These are phyloP conservation scores for Rhynchospora breviuscula DNA, from an alignment of 176 grass and related monocot genomes.

Conservation along the genomic window DNA sequence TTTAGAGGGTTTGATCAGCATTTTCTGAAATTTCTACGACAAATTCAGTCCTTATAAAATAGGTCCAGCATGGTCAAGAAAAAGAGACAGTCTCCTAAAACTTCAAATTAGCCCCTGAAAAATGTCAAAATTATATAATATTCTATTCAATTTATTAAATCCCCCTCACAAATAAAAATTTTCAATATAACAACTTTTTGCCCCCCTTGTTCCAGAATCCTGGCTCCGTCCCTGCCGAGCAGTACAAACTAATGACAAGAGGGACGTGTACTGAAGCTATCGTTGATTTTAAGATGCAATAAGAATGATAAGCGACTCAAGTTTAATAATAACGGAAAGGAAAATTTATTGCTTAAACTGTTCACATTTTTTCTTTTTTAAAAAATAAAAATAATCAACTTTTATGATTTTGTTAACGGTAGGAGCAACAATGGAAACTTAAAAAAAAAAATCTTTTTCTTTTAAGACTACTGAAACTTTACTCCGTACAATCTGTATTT, in stretches of 20 bases:
- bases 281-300: background rate
- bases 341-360: background rate
- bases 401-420: background rate
- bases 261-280: background rate
- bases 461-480: background rate
- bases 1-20: too few species aligned
- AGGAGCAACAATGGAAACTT: background rate
- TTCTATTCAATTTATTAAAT: too few species aligned
- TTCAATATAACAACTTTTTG: too few species aligned
- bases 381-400: background rate
- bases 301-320: background rate
- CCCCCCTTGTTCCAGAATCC: too few species aligned
- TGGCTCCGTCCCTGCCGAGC: too few species aligned
- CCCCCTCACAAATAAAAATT: too few species aligned
- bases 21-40: too few species aligned
- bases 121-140: too few species aligned
- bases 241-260: background rate
- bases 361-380: background rate
- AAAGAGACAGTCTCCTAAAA: too few species aligned
- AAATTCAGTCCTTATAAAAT: too few species aligned
- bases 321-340: background rate
- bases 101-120: too few species aligned
- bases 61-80: too few species aligned
- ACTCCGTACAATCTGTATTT: background rate
- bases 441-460: background rate